Evolutionary conservation across 352 stramenopile genomes (phyloP).

Genomic region (Pythium rhizo-oryzae): DNA sequence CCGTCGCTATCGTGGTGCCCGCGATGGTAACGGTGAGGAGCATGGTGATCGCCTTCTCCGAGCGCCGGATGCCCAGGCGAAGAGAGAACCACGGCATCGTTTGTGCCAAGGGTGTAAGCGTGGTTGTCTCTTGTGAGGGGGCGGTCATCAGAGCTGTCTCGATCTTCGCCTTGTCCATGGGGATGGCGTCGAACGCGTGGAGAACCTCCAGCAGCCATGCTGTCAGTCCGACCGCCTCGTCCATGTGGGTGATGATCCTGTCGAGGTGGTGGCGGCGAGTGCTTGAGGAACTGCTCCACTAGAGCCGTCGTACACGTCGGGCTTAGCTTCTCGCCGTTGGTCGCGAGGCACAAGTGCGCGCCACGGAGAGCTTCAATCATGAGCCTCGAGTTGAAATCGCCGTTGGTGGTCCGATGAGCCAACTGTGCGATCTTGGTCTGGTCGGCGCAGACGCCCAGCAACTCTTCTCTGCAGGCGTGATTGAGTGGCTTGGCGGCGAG

Average conservation of each 20-base stretch:
- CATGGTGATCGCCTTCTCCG: not conserved
- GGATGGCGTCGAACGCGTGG: too few relatives aligned
- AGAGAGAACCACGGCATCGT: not conserved
- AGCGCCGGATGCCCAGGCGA: not conserved
- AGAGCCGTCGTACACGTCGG: conserved; percentile 11
- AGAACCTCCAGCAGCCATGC: too few relatives aligned
- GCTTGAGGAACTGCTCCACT: conserved; percentile 1
- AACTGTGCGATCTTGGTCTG: too few relatives aligned
- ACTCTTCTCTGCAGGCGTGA: not conserved
- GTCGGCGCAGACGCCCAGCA: too few relatives aligned
- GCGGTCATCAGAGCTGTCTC: too few relatives aligned
- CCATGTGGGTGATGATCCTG: too few relatives aligned
- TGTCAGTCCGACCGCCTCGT: too few relatives aligned
- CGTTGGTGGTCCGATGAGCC: not conserved
- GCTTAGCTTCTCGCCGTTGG: not conserved
- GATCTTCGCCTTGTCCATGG: too few relatives aligned
- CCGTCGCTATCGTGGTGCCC: not conserved
- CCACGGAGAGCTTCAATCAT: not conserved
- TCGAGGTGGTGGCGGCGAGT: not conserved
- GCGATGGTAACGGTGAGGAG: not conserved
- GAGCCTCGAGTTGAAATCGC: not conserved
- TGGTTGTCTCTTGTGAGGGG: not conserved
- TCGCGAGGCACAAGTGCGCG: conserved; percentile 5
- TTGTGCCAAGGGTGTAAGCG: conserved; percentile 1
- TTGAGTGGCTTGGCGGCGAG: too few relatives aligned